Percentiles rank a stretch among this genome's conserved stretches.
Conservation (phyloP, 2,329 filamentous ascomycete genomes). For the Aspergillus clavatus region DNA sequence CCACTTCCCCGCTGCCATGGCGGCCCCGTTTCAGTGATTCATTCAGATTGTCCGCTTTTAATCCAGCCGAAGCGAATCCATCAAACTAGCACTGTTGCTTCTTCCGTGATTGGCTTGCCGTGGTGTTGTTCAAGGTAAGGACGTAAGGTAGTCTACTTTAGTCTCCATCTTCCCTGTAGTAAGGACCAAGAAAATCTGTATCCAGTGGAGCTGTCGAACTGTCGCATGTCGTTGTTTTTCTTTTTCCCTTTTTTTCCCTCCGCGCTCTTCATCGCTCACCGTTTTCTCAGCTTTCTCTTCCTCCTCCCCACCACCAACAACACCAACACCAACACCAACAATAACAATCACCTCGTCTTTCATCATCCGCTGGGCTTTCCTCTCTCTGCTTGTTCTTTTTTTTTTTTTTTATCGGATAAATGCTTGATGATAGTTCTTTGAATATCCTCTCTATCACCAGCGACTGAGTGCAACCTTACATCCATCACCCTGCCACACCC, state of each 20-base stretch:
- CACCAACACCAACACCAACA: neutral
- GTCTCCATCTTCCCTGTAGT: too few relatives aligned
- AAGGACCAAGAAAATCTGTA: too few relatives aligned
- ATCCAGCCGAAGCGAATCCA: too few relatives aligned
- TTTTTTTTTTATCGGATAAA: neutral
- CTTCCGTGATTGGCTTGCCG: neutral
- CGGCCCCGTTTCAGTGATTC: conserved; percentile 11
- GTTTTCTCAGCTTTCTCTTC: conserved; percentile 11
- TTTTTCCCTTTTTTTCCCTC: conserved; percentile 1
- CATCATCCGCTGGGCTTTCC: too few relatives aligned
- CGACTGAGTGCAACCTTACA: too few relatives aligned
- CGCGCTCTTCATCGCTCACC: conserved; percentile 6
- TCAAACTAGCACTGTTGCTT: conserved; percentile 7
- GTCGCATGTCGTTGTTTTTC: conserved; percentile 13
- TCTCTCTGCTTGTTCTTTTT: too few relatives aligned
- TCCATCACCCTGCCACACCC: too few relatives aligned
- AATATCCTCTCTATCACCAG: neutral
- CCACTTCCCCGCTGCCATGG: conserved; percentile 17
- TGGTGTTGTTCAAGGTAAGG: too few relatives aligned
- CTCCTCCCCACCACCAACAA: neutral
- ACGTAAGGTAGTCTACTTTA: too few relatives aligned
- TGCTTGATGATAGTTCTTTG: neutral
- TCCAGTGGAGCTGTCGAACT: conserved; percentile 8
- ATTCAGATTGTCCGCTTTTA: conserved; percentile 5
- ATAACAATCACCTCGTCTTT: neutral